A percentile compares a stretch with the other conserved stretches of the same genome.
These are phyloP conservation scores for Candida sanyaensis DNA, from an alignment of 1,139 yeast genomes.

Conservation along the genomic window DNA sequence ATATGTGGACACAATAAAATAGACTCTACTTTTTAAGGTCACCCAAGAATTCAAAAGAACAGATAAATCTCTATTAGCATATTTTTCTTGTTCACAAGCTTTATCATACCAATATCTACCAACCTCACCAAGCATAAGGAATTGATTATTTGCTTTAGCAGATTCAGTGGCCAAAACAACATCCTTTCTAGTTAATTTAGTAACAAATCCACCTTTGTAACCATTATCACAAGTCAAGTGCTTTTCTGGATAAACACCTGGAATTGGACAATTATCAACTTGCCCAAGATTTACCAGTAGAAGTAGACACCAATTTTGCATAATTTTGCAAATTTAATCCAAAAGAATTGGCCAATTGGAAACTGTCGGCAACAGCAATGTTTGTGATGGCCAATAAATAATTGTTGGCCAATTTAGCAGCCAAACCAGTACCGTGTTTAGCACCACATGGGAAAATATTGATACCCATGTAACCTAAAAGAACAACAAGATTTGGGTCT, in stretches of 20 bases:
- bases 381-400: slow-evolving; percentile 59
- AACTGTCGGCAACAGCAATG: slow-evolving; percentile 62
- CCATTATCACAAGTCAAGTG: slow-evolving; percentile 49
- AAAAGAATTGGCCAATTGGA: slow-evolving; percentile 56
- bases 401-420: slow-evolving; percentile 61
- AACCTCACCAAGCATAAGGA: slow-evolving; percentile 44
- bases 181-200: slow-evolving; percentile 58
- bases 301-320: slow-evolving; percentile 54
- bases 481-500: slow-evolving; percentile 24
- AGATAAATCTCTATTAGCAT: slow-evolving; percentile 47
- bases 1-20: too few relatives aligned
- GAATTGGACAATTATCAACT: slow-evolving; percentile 62
- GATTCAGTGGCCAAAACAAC: slow-evolving; percentile 55
- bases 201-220: slow-evolving; percentile 56
- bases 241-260: slow-evolving; percentile 49
- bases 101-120: slow-evolving; percentile 46
- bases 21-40: slow-evolving; percentile 18
- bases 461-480: slow-evolving; percentile 52
- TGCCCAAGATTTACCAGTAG: slow-evolving; percentile 67
- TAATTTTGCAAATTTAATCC: slow-evolving; percentile 52
- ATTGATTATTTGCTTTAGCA: slow-evolving; percentile 38
- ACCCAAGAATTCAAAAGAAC: slow-evolving; percentile 49
- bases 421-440: slow-evolving; percentile 56
- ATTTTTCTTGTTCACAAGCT: slow-evolving; percentile 46
- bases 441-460: slow-evolving; percentile 56